Percentiles rank a stretch among this genome's conserved stretches.
phyloP scores from a whole-genome alignment of 2,329 filamentous ascomycete genomes.

The Cladosporium sp. region DNA sequence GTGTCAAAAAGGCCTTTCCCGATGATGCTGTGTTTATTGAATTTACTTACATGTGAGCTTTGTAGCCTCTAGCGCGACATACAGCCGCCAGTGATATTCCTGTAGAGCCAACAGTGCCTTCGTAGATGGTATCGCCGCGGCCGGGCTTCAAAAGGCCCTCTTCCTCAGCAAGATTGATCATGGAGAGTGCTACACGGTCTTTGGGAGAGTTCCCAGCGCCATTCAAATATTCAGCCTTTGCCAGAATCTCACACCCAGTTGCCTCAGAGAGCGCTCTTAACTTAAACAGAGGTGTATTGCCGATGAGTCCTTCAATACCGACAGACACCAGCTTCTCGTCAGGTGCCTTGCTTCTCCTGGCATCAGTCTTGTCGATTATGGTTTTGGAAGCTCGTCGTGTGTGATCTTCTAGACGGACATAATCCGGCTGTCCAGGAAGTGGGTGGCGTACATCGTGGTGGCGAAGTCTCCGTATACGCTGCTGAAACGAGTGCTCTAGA shows the following conservation, averaged over 20 bases:
- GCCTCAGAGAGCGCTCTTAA: constrained; percentile 83
- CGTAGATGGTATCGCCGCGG: constrained; percentile 91
- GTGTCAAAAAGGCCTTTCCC: constrained; percentile 11
- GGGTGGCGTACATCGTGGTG: constrained; percentile 29
- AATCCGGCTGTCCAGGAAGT: constrained; percentile 30
- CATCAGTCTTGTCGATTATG: constrained; percentile 14
- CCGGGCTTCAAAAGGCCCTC: constrained; percentile 72
- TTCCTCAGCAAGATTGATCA: constrained; percentile 80
- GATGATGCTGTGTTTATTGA: not conserved
- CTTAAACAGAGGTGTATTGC: constrained; percentile 84
- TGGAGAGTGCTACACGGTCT: constrained; percentile 87
- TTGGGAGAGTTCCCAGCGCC: constrained; percentile 92
- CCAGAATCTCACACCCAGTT: constrained; percentile 86
- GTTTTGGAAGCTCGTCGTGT: constrained; percentile 21
- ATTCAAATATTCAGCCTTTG: constrained; percentile 94
- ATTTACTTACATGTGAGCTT: constrained; percentile 74
- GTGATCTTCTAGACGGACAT: constrained; percentile 41
- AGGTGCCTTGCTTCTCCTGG: constrained; percentile 20
- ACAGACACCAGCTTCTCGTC: constrained; percentile 56
- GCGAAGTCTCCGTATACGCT: constrained; percentile 32
- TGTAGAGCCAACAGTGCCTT: constrained; percentile 94
- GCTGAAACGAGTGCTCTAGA: constrained; percentile 65
- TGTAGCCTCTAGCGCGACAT: constrained; percentile 83
- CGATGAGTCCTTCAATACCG: constrained; percentile 89
- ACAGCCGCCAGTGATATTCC: constrained; percentile 92